Percentiles rank a stretch among this genome's conserved stretches.
Conservation (phyloP, 306 rosid genomes). For the Prunus armeniaca region DNA sequence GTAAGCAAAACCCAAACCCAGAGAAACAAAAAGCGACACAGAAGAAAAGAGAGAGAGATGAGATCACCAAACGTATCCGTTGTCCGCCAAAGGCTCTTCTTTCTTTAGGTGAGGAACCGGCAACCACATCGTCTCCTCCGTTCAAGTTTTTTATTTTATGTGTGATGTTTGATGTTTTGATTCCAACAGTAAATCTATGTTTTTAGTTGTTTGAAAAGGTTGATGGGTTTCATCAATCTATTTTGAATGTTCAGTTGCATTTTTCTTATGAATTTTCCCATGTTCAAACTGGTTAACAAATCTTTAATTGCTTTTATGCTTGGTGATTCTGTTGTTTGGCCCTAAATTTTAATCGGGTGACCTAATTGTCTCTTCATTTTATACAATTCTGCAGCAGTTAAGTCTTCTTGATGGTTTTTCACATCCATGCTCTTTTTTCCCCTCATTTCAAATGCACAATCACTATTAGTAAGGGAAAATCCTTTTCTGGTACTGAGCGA, state of each 20-base stretch:
- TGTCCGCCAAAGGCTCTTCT: slow-evolving; percentile 1
- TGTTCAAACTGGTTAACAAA: background rate
- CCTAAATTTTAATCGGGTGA: background rate
- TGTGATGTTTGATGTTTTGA: background rate
- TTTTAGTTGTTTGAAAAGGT: background rate
- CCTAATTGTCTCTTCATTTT: background rate
- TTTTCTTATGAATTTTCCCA: background rate
- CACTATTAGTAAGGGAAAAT: background rate
- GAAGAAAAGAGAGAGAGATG: background rate
- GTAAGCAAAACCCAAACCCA: background rate
- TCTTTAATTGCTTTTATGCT: background rate
- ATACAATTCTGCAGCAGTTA: background rate
- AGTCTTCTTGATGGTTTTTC: background rate
- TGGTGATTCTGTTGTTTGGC: background rate
- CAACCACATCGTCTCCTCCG: background rate
- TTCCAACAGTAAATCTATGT: background rate
- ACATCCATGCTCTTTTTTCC: background rate
- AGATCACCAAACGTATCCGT: background rate
- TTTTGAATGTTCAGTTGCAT: background rate
- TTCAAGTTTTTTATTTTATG: background rate
- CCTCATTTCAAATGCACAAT: background rate
- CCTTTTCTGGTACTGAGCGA: background rate
- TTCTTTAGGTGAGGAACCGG: background rate
- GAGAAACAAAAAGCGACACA: background rate
- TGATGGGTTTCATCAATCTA: background rate